Base-by-base conservation (phyloP, 192 early-diverging fungal genomes). In the Radiomyces spectabilis region DNA sequence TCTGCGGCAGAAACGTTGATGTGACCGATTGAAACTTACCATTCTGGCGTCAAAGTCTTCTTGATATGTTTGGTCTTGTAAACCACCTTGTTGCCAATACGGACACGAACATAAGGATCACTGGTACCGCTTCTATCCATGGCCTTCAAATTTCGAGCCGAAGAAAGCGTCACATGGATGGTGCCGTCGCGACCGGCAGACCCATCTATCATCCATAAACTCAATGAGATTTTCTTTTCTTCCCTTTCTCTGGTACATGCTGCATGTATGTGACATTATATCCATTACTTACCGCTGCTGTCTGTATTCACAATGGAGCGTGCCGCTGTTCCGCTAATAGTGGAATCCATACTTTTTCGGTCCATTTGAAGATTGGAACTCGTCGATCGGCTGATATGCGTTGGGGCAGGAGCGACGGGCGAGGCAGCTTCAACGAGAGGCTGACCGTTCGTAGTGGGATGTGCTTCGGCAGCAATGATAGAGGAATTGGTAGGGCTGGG, bases 31-130 rank as follows among this genome's bases (percentile, higher is more conserved):
- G n/a, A n/a, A n/a, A n/a, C 75, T 31, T 80, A 81, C 82, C 83
- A 91, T 46, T 41, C 53, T 8, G 88, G 91, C 5, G 77, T 61
- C 10, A 82, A 43, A 8, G 72, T 85, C 61, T 88, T 88, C 69
- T 90, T 89, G 44, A 82, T 73, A 4, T 77, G 69, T 31, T 71
- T 59, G 8, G 86, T 91, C 63, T 89, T 89, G 60, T 66, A 54
- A 12, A 91, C 43, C 18, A 63, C 74, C 44, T 84, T 88, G 34
- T 60, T 71, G 48, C 82, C 80, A 18, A 79, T 66, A 29, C 69
- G 53, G 22, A 85, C 72, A 35, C 72, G 79, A 13, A 84, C 81
- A 59, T 80, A 90, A 18, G 88, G 86, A 51, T 88, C 83, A 46
- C 85, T 86, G 4, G 80, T 77, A 18, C 67, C 69, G 27, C 72